A percentile compares a stretch with the other conserved stretches of the same genome.
Conservation (phyloP, 2,329 filamentous ascomycete genomes). For the Microcyclosporella mali region DNA sequence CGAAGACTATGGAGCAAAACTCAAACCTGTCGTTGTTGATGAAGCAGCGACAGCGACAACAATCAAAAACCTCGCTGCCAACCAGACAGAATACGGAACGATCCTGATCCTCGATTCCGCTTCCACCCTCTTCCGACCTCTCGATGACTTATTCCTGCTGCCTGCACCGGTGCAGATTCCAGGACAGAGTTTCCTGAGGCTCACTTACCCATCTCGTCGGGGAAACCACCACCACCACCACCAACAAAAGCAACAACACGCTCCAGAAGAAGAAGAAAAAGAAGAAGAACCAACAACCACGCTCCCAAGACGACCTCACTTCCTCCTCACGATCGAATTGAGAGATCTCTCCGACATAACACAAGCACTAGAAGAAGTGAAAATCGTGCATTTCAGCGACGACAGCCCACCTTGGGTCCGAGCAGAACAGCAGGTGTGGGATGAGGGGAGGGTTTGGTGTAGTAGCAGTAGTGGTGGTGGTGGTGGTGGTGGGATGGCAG, state of each 20-base stretch:
- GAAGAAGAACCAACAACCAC: no score
- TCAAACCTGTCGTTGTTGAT: conserved; percentile 39
- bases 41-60: conserved; percentile 34
- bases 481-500: no score
- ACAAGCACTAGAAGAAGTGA: conserved; percentile 52
- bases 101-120: conserved; percentile 57
- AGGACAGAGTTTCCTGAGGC: conserved; percentile 51
- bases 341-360: conserved; percentile 55
- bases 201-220: conserved; percentile 50
- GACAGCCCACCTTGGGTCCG: conserved; percentile 60
- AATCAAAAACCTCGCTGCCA: conserved; percentile 62
- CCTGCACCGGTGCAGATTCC: conserved; percentile 61
- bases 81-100: conserved; percentile 56
- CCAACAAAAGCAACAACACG: conserved; percentile 23
- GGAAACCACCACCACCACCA: conserved; percentile 29
- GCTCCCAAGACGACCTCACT: conserved; percentile 52
- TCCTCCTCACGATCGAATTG: conserved; percentile 49
- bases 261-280: conserved; percentile 63
- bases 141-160: conserved; percentile 65
- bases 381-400: conserved; percentile 65
- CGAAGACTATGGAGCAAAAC: conserved; percentile 42
- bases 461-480: conserved; percentile 3
- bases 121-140: conserved; percentile 49
- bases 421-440: conserved; percentile 32
- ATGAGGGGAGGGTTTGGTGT: conserved; percentile 38